Evolutionary conservation across 257 asterid genomes (phyloP).

Genomic region (Scutellaria minor): DNA sequence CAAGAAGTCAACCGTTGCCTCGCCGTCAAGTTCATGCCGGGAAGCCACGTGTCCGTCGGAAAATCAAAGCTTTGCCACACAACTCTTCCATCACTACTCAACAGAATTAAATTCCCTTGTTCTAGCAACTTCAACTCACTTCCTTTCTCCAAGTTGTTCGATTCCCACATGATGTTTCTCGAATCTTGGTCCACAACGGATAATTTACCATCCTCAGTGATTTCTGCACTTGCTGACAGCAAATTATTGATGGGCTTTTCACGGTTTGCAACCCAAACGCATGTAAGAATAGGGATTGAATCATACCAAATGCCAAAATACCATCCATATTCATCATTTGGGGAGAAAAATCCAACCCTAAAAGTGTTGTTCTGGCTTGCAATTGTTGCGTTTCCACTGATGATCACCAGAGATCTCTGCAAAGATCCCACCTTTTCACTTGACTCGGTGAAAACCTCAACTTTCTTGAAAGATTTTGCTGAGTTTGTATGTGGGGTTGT

Average conservation of each 20-base stretch:
- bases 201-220: conserved; percentile 55
- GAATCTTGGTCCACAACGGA: conserved; percentile 51
- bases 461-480: conserved; percentile 27
- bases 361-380: conserved; percentile 62
- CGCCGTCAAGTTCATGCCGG: conserved; percentile 73
- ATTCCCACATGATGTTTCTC: conserved; percentile 52
- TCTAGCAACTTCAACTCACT: conserved; percentile 55
- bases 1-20: conserved; percentile 55
- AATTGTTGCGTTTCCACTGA: conserved; percentile 55
- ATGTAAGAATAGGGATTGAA: conserved; percentile 63
- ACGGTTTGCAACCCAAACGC: conserved; percentile 85
- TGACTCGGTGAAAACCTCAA: not conserved
- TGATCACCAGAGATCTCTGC: conserved; percentile 39
- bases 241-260: conserved; percentile 60
- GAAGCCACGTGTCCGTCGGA: conserved; percentile 84
- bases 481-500: conserved; percentile 29
- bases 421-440: conserved; percentile 42
- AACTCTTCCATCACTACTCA: conserved; percentile 40
- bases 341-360: conserved; percentile 63
- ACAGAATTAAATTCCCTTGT: conserved; percentile 64
- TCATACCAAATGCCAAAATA: conserved; percentile 79
- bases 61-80: conserved; percentile 86
- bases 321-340: conserved; percentile 52
- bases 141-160: conserved; percentile 52
- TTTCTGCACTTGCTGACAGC: conserved; percentile 47